Base-by-base conservation (phyloP, 805 yeast genomes). In the Metschnikowia vanudenii region DNA sequence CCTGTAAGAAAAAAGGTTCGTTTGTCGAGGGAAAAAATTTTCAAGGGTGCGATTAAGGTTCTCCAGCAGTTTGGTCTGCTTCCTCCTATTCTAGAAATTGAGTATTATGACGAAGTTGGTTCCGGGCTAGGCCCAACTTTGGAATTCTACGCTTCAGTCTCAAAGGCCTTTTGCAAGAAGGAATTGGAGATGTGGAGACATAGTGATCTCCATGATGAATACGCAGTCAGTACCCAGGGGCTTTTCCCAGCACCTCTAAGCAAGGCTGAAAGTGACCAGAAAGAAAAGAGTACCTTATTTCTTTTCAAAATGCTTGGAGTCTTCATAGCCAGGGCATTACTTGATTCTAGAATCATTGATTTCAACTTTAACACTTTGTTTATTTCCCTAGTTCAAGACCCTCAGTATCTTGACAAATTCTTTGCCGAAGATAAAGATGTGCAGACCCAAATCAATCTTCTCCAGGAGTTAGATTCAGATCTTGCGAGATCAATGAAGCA, bases 101-200 rank as follows among this genome's bases (percentile, higher is more conserved):
- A 91, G 61, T 92, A 86, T 58, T 81, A 76, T 52, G 90, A 85
- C 53, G 99, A 92, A 62, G 96, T 78, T 6, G 99, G 98, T n/a
- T 84, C 96, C 0, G 99, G 99, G 0, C 68, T 90, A 37, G 99
- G 99, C 0, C 99, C 99, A 3, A 92, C 99, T 0, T 71, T 91
- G 52, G 99, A 92, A 64, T 92, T 94, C 60, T 92, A 89, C 59
- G 82, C 97, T 0, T 71, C 75, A 13, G 89, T 88, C 1, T 89
- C 97, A 0, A 80, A 74, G 46, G 90, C 84, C 52, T 89, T 92
- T 61, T 69, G 85, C 1, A 74, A 69, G 53, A 75, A 73, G 41
- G 73, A 73, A 22, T 65, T 84, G 39, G 65, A 65, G 8, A 69
- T 94, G 70, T 92, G 98, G 98, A 75, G 95, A 54, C 39, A 46